These are phyloP conservation scores for Colletotrichum lindemuthianum DNA, from an alignment of 2,329 filamentous ascomycete genomes.

Conservation along the genomic window DNA sequence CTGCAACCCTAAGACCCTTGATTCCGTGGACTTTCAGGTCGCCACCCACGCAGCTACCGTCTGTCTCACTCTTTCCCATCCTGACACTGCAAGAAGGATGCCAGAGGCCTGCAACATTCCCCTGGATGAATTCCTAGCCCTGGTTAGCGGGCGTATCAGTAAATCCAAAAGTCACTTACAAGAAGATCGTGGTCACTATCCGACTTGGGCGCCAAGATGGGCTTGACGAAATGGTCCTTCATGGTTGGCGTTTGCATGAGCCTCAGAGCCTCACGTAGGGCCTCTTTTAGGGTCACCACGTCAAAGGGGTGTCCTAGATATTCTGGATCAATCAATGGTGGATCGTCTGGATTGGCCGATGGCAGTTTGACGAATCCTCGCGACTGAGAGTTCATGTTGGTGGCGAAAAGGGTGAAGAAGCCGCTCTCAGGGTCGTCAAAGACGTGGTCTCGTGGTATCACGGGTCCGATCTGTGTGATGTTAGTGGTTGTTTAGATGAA, in stretches of 20 bases:
- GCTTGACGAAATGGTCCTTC: constrained; percentile 15
- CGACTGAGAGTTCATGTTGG: constrained; percentile 25
- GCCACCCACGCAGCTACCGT: constrained; percentile 14
- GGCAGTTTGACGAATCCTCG: constrained; percentile 10
- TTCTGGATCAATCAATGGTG: constrained; percentile 9
- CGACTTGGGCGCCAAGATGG: constrained; percentile 23
- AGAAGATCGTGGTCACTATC: constrained; percentile 10
- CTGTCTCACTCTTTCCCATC: constrained; percentile 19
- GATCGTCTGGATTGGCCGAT: constrained; percentile 7
- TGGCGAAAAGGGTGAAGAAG: constrained; percentile 17
- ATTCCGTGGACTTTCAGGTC: constrained; percentile 25
- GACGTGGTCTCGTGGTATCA: constrained; percentile 15
- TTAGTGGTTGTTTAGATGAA: fast-evolving
- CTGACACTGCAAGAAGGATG: constrained; percentile 28
- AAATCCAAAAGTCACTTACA: neutral
- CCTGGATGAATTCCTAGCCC: constrained; percentile 15
- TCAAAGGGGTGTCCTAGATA: constrained; percentile 26
- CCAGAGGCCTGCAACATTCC: constrained; percentile 22
- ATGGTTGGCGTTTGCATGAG: constrained; percentile 1
- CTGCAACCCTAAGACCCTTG: constrained; percentile 3
- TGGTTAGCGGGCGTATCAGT: neutral
- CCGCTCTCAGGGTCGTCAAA: constrained; percentile 17
- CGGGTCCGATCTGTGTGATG: constrained; percentile 2
- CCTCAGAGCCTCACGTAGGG: constrained; percentile 3
- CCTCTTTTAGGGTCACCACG: constrained; percentile 11